Conservation (phyloP, 345 rosid genomes). For the Aquilaria sinensis region DNA sequence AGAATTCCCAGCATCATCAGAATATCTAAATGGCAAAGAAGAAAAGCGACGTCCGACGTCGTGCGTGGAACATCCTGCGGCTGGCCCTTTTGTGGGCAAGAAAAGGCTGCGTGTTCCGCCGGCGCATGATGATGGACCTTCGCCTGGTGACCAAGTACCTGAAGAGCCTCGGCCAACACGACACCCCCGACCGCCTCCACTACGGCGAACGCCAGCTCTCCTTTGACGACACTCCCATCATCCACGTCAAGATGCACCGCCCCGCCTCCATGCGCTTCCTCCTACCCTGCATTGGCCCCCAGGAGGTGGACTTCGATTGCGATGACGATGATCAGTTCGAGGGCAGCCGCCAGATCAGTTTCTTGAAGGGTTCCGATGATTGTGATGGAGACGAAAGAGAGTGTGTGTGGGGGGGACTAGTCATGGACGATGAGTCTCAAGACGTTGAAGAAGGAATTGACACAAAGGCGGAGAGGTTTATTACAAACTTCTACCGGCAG, state of each 20-base stretch:
- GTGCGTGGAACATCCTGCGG: slow-evolving; percentile 54
- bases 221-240: slow-evolving; percentile 74
- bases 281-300: slow-evolving; percentile 67
- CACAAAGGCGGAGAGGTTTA: slow-evolving; percentile 79
- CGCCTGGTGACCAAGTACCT: slow-evolving; percentile 49
- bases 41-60: slow-evolving; percentile 14
- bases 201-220: slow-evolving; percentile 73
- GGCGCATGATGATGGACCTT: slow-evolving; percentile 42
- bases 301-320: slow-evolving; percentile 43
- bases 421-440: slow-evolving; percentile 14
- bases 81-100: slow-evolving; percentile 59
- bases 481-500: slow-evolving; percentile 62
- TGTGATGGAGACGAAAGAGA: slow-evolving; percentile 11
- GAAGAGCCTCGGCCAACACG: slow-evolving; percentile 28
- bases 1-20: slow-evolving; percentile 2
- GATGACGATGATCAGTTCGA: slow-evolving; percentile 18
- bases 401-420: slow-evolving; percentile 7
- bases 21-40: slow-evolving; percentile 26
- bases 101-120: slow-evolving; percentile 63
- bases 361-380: slow-evolving; percentile 2
- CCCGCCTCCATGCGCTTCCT: slow-evolving; percentile 55
- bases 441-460: slow-evolving; percentile 60
- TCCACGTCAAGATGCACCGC: slow-evolving; percentile 61
- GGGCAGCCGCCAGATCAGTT: slow-evolving; percentile 20
- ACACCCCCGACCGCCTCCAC: slow-evolving; percentile 19